A percentile compares a stretch with the other conserved stretches of the same genome.
phyloP scores from a whole-genome alignment of 2,329 filamentous ascomycete genomes.

The Fusarium sp. region DNA sequence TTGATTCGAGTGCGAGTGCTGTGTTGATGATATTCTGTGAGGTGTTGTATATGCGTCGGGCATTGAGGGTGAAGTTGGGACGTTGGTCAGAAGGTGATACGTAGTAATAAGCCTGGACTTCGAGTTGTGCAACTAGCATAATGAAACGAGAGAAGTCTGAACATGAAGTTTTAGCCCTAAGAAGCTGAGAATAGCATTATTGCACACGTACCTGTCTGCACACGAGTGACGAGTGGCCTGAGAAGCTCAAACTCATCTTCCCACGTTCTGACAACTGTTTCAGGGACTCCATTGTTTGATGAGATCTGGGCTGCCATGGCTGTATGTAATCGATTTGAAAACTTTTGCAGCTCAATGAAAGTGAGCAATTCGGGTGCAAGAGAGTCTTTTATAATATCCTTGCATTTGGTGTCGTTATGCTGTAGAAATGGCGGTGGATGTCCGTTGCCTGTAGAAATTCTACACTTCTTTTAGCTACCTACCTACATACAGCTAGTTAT shows the following conservation, averaged over 20 bases:
- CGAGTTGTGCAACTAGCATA: conserved; percentile 63
- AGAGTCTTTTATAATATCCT: conserved; percentile 55
- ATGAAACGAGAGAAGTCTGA: conserved; percentile 64
- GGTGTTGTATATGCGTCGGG: conserved; percentile 63
- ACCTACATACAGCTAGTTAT: not conserved
- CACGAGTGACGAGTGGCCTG: conserved; percentile 59
- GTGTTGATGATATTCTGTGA: conserved; percentile 61
- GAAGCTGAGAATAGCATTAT: not conserved
- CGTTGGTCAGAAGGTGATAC: conserved; percentile 58
- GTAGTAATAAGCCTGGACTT: conserved; percentile 68
- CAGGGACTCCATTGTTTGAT: conserved; percentile 61
- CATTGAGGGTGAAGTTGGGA: conserved; percentile 58
- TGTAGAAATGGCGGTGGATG: conserved; percentile 65
- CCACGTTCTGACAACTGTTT: conserved; percentile 62
- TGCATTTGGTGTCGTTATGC: conserved; percentile 61
- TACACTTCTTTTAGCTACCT: conserved; percentile 24
- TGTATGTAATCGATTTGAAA: conserved; percentile 63
- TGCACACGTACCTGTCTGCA: conserved; percentile 58
- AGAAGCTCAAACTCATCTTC: conserved; percentile 67
- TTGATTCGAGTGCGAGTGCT: conserved; percentile 59
- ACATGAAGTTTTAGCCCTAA: not conserved
- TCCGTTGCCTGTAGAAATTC: conserved; percentile 59
- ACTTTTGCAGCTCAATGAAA: conserved; percentile 64
- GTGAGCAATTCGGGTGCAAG: conserved; percentile 60
- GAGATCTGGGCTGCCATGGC: conserved; percentile 63